Conservation (phyloP, 116 monocot species). For the Trichopus zeylanicus region DNA sequence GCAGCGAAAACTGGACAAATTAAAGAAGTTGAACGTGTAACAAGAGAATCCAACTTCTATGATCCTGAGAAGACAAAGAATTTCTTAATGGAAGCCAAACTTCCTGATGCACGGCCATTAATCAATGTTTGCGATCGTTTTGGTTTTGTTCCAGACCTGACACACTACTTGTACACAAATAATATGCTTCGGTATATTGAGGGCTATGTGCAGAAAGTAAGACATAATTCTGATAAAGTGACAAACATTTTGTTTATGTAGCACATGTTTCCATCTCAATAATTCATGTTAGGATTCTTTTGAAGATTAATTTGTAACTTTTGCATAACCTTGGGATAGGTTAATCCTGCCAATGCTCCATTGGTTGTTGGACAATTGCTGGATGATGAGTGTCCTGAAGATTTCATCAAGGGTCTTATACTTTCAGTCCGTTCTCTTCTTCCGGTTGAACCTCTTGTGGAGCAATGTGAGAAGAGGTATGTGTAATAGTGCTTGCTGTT, state of each 20-base stretch:
- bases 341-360: slow-evolving; percentile 92
- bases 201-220: slow-evolving; percentile 99
- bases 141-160: slow-evolving; percentile 97
- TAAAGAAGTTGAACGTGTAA: slow-evolving; percentile 99
- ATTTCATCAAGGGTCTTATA: slow-evolving; percentile 98
- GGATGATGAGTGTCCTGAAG: slow-evolving; percentile 99
- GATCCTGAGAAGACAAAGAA: slow-evolving; percentile 98
- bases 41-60: slow-evolving; percentile 99
- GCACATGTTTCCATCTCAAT: neutral
- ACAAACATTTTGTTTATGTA: neutral
- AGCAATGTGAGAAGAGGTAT: slow-evolving; percentile 97
- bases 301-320: too few species aligned
- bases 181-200: slow-evolving; percentile 99
- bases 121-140: slow-evolving; percentile 99
- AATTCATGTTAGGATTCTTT: too few species aligned
- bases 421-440: slow-evolving; percentile 97
- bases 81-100: slow-evolving; percentile 98
- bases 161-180: slow-evolving; percentile 91
- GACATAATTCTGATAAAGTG: neutral
- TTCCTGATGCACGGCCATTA: slow-evolving; percentile 96
- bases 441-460: slow-evolving; percentile 97
- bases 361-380: slow-evolving; percentile 95
- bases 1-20: slow-evolving; percentile 99
- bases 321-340: slow-evolving; percentile 29
- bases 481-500: neutral